Percentiles rank a stretch among this genome's conserved stretches.
Evolutionary conservation across 495 filamentous ascomycete genomes (phyloP).

Genomic region (Tuber melanosporum): DNA sequence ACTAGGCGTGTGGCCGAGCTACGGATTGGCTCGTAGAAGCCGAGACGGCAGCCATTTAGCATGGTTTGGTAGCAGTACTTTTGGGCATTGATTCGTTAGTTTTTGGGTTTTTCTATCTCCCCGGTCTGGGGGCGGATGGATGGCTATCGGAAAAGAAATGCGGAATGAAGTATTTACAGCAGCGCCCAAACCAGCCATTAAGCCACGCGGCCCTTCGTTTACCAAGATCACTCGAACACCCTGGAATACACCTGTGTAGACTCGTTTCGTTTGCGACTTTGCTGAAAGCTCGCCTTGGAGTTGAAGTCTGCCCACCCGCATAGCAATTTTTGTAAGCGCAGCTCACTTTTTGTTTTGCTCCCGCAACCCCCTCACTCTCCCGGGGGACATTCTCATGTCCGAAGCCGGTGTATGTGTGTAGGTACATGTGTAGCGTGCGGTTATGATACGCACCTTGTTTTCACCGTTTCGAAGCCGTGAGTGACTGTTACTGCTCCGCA

Average conservation of each 20-base stretch:
- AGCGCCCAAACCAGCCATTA: slow-evolving; percentile 83
- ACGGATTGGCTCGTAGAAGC: slow-evolving; percentile 96
- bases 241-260: slow-evolving; percentile 90
- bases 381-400: no score
- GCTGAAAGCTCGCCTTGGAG: slow-evolving; percentile 91
- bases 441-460: slow-evolving; percentile 70
- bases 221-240: slow-evolving; percentile 82
- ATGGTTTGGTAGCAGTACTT: slow-evolving; percentile 92
- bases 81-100: not conserved
- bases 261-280: slow-evolving; percentile 70
- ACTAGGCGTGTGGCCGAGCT: slow-evolving; percentile 52
- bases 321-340: slow-evolving; percentile 20
- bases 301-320: slow-evolving; percentile 61
- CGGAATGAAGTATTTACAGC: slow-evolving; percentile 52
- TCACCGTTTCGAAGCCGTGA: slow-evolving; percentile 97
- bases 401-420: not conserved
- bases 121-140: not conserved
- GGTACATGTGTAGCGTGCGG: not conserved
- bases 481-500: slow-evolving; percentile 97
- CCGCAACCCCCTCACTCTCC: no score
- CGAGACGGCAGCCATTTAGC: slow-evolving; percentile 91
- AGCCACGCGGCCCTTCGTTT: slow-evolving; percentile 79
- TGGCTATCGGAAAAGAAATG: not conserved
- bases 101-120: not conserved
- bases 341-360: not conserved